Percentiles rank a stretch among this genome's conserved stretches.
Evolutionary conservation across 1,139 yeast genomes (phyloP).

Genomic region (Sugiyamaella grinbergsii): DNA sequence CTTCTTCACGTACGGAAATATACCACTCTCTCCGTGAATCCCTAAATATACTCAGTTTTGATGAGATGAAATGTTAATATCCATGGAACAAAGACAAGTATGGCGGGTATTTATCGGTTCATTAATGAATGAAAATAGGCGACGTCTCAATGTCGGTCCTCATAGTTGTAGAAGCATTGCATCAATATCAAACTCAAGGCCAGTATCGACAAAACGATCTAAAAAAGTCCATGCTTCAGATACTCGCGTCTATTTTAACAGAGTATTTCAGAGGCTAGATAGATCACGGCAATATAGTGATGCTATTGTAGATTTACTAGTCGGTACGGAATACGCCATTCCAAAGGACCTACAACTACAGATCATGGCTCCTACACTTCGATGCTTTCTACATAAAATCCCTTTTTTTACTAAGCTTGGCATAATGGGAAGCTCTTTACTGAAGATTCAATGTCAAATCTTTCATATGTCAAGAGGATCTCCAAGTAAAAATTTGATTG

Average conservation of each 20-base stretch:
- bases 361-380: conserved; percentile 17
- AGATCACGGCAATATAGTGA: conserved; percentile 12
- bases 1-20: too few relatives aligned
- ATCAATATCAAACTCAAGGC: not conserved
- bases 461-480: conserved; percentile 16
- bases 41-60: too few relatives aligned
- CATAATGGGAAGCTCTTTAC: conserved; percentile 8
- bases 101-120: not conserved
- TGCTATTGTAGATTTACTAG: conserved; percentile 9
- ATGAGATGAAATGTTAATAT: not conserved
- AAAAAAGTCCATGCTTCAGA: too few relatives aligned
- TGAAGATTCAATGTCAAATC: conserved; percentile 18
- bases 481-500: conserved; percentile 7
- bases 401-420: conserved; percentile 11
- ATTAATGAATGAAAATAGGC: not conserved
- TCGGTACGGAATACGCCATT: conserved; percentile 15
- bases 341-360: conserved; percentile 19
- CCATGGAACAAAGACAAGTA: not conserved
- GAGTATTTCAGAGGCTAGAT: not conserved
- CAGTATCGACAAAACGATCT: too few relatives aligned
- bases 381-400: conserved; percentile 4
- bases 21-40: too few relatives aligned
- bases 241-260: conserved; percentile 7
- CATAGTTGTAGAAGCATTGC: not conserved
- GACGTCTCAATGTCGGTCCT: not conserved